Percentiles rank a stretch among this genome's conserved stretches.
phyloP scores from a whole-genome alignment of 2,329 filamentous ascomycete species.

The Aspergillus floridensis region DNA sequence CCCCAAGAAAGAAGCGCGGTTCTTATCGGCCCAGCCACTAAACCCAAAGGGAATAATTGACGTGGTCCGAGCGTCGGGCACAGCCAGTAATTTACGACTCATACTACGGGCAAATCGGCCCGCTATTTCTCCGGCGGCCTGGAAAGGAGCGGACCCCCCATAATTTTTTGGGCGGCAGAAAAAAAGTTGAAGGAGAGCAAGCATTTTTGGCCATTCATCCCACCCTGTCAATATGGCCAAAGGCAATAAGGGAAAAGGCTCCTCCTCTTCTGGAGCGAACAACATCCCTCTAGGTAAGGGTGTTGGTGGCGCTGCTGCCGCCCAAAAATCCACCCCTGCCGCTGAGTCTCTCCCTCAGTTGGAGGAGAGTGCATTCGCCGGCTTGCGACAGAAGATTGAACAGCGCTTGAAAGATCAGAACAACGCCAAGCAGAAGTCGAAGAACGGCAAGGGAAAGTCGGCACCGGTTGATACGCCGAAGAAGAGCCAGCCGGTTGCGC shows the following conservation, averaged over 20 bases:
- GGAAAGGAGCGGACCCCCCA: slow-evolving; percentile 6
- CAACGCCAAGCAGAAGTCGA: slow-evolving; percentile 31
- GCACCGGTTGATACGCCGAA: slow-evolving; percentile 22
- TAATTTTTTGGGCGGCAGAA: slow-evolving; percentile 31
- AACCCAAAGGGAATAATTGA: not conserved
- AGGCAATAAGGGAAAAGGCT: slow-evolving; percentile 34
- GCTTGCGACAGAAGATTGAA: slow-evolving; percentile 43
- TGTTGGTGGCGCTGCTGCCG: slow-evolving; percentile 15
- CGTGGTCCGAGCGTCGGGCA: not conserved
- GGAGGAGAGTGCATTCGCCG: slow-evolving; percentile 41
- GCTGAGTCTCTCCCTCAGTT: slow-evolving; percentile 33
- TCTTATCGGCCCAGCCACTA: not conserved
- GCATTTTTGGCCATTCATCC: slow-evolving; percentile 21
- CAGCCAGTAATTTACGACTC: not conserved
- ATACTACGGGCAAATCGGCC: slow-evolving; percentile 2
- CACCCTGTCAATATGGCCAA: slow-evolving; percentile 34
- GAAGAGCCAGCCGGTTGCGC: slow-evolving; percentile 24
- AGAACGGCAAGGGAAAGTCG: slow-evolving; percentile 27
- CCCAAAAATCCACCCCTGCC: slow-evolving; percentile 20
- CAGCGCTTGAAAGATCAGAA: slow-evolving; percentile 38
- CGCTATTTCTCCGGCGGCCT: slow-evolving; percentile 30
- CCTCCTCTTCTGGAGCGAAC: slow-evolving; percentile 27
- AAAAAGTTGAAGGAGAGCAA: slow-evolving; percentile 29
- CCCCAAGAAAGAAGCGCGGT: not conserved
- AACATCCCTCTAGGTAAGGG: slow-evolving; percentile 7